Conservation (phyloP, 768 basidiomycete species). For the Pholiota microspora region DNA sequence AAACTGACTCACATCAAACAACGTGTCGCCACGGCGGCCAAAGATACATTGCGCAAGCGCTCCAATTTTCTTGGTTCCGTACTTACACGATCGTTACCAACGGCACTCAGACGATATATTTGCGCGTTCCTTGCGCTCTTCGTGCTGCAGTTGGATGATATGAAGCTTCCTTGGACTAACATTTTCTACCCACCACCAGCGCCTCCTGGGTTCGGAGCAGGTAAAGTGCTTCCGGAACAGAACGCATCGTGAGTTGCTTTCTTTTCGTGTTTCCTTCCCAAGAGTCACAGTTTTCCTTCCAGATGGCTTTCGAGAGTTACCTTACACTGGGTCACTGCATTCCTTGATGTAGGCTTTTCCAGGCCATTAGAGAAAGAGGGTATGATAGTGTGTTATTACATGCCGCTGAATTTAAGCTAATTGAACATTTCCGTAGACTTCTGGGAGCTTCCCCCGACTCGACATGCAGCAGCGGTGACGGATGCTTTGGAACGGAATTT, state of each 20-base stretch:
- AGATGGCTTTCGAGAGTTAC: slow-evolving; percentile 43
- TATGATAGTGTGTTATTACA: slow-evolving; percentile 19
- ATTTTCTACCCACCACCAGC: slow-evolving; percentile 43
- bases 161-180: slow-evolving; percentile 25
- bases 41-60: no score
- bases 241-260: slow-evolving; percentile 31
- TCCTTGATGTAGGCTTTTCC: slow-evolving; percentile 57
- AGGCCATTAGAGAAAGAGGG: slow-evolving; percentile 58
- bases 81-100: no score
- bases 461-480: slow-evolving; percentile 36
- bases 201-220: slow-evolving; percentile 47
- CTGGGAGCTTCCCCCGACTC: slow-evolving; percentile 44
- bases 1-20: no score
- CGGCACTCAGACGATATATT: no score
- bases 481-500: slow-evolving; percentile 44
- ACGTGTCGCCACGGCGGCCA: no score
- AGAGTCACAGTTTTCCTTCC: background rate
- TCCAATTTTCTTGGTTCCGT: no score
- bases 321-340: slow-evolving; percentile 53
- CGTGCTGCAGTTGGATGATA: no score
- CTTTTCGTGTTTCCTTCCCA: background rate
- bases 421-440: slow-evolving; percentile 49
- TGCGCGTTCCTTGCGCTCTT: no score
- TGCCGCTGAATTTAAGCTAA: no score
- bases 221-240: slow-evolving; percentile 44